Evolutionary conservation across 2,329 filamentous ascomycete genomes (phyloP).

Genomic region (Verticillium albo-atrum): DNA sequence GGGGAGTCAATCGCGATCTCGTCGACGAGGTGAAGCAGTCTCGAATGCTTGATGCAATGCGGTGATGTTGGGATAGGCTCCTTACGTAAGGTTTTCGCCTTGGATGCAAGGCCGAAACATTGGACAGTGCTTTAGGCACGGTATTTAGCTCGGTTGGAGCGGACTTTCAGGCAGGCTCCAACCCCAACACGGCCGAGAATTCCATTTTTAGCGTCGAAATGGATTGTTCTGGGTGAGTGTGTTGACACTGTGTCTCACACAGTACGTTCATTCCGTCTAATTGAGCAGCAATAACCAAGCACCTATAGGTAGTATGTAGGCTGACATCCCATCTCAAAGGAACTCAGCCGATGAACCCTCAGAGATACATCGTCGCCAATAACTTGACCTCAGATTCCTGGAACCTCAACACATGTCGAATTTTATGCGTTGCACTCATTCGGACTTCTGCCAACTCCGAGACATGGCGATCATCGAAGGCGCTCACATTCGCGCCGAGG

Average conservation of each 20-base stretch:
- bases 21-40: neutral
- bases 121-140: neutral
- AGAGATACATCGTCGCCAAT: too few relatives aligned
- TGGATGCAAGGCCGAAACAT: neutral
- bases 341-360: too few relatives aligned
- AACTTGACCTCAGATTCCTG: neutral
- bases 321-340: neutral
- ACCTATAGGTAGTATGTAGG: too few relatives aligned
- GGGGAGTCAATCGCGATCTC: neutral
- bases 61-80: neutral
- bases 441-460: neutral
- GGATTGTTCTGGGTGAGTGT: too few relatives aligned
- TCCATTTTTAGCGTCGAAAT: neutral
- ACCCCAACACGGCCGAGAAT: too few relatives aligned
- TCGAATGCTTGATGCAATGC: neutral
- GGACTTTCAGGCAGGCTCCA: too few relatives aligned
- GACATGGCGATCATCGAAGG: neutral
- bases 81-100: neutral
- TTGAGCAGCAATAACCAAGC: too few relatives aligned
- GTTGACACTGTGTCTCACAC: too few relatives aligned
- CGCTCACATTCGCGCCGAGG: neutral
- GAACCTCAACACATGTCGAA: neutral
- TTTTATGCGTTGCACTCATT: neutral
- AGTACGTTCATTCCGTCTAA: too few relatives aligned
- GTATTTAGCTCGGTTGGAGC: neutral